These are phyloP conservation scores for Lactifluus piperatus DNA, from an alignment of 768 basidiomycete species.

Conservation along the genomic window DNA sequence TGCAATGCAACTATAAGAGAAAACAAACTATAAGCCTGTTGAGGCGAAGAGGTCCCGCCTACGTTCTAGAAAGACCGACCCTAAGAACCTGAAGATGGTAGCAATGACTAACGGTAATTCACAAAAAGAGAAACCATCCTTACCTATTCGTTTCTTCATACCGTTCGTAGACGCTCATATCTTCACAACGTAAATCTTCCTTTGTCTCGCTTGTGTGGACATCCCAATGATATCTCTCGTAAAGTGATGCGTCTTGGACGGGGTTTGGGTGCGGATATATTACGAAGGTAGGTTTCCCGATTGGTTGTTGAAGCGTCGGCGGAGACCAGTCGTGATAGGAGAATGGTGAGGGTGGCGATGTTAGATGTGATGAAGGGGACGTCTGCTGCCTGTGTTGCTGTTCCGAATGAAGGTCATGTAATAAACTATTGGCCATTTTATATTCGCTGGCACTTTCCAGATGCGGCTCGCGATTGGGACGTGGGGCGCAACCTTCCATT, in stretches of 20 bases:
- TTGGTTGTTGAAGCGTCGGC: neutral
- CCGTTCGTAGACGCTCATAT: conserved; percentile 29
- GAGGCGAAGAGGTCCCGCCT: conserved; percentile 28
- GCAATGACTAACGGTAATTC: neutral
- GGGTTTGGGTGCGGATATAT: neutral
- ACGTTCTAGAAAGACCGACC: conserved; percentile 57
- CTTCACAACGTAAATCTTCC: neutral
- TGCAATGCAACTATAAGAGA: neutral
- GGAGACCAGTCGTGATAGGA: neutral
- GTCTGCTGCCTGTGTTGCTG: conserved; percentile 55
- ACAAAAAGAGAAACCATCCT: conserved; percentile 2
- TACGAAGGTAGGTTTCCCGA: neutral
- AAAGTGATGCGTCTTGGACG: neutral
- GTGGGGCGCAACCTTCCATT: neutral
- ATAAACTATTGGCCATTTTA: conserved; percentile 50
- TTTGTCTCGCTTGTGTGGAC: neutral
- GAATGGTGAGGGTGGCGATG: neutral
- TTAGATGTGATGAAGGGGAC: conserved; percentile 4
- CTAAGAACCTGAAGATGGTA: conserved; percentile 42
- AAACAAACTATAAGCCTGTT: neutral
- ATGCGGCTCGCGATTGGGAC: neutral
- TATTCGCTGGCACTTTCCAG: conserved; percentile 34
- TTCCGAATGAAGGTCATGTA: conserved; percentile 62
- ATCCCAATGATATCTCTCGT: neutral
- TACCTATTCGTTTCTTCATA: conserved; percentile 64